phyloP scores from a whole-genome alignment of 208 protist species.

The Angomonas desouzai region DNA sequence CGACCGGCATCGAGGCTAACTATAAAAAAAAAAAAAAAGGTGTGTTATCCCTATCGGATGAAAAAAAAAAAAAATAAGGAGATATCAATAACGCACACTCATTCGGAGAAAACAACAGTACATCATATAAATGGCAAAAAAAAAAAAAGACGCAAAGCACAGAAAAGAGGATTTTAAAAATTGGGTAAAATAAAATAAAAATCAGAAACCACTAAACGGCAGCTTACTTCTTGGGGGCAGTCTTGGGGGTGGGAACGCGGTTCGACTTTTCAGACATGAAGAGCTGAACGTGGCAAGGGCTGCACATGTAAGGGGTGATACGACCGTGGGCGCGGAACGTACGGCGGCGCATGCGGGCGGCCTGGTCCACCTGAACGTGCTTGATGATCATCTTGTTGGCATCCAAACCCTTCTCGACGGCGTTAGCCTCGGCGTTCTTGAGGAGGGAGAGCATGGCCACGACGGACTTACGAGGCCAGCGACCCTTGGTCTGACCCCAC shows the following conservation, averaged over 20 bases:
- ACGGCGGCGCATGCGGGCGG: slow-evolving; percentile 87
- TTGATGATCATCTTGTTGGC: slow-evolving; percentile 90
- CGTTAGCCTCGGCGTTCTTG: slow-evolving; percentile 93
- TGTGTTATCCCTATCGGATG: slow-evolving; percentile 8
- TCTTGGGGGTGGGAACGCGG: slow-evolving; percentile 77
- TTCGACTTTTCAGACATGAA: slow-evolving; percentile 87
- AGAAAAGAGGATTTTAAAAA: not conserved
- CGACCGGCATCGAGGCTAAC: slow-evolving; percentile 8
- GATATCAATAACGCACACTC: not conserved
- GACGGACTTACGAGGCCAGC: slow-evolving; percentile 95
- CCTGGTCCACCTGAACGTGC: slow-evolving; percentile 92
- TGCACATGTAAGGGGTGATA: slow-evolving; percentile 93
- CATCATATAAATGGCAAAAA: not conserved
- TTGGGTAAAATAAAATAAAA: slow-evolving; percentile 7
- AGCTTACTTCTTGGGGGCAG: slow-evolving; percentile 78
- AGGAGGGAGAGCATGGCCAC: slow-evolving; percentile 87
- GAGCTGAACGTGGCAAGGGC: slow-evolving; percentile 87
- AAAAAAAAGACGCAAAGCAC: slow-evolving; percentile 9
- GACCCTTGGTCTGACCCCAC: slow-evolving; percentile 89
- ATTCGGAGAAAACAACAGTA: not conserved
- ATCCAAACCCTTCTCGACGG: slow-evolving; percentile 88
- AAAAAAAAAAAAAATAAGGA: slow-evolving; percentile 10
- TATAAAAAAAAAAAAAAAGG: slow-evolving; percentile 7
- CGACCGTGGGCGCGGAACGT: slow-evolving; percentile 95
- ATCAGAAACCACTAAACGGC: slow-evolving; percentile 11